These are phyloP conservation scores for Aspergillus japonicus DNA, from an alignment of 2,329 filamentous ascomycete species.

Conservation along the genomic window DNA sequence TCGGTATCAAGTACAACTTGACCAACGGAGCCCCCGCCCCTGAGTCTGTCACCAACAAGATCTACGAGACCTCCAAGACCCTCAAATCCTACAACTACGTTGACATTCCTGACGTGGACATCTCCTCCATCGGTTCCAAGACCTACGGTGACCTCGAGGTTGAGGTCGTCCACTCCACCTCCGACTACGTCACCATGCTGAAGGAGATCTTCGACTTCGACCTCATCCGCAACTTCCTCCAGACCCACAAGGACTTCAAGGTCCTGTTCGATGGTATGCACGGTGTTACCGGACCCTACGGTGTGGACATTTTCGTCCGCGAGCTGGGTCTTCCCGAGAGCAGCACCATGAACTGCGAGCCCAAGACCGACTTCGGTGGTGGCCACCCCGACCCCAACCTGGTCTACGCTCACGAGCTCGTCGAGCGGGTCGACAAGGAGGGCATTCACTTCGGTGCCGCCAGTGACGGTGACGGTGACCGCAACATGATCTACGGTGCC, in stretches of 20 bases:
- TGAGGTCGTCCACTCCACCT: conserved; percentile 88
- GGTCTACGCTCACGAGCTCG: conserved; percentile 91
- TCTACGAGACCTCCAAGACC: conserved; percentile 86
- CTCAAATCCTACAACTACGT: conserved; percentile 90
- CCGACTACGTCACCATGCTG: conserved; percentile 91
- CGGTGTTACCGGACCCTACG: conserved; percentile 94
- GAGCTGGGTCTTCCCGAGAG: conserved; percentile 78
- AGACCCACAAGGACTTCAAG: conserved; percentile 85
- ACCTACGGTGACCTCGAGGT: conserved; percentile 86
- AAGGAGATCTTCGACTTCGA: conserved; percentile 99
- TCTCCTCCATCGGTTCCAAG: conserved; percentile 75
- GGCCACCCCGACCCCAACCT: conserved; percentile 98
- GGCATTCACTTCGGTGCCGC: conserved; percentile 94
- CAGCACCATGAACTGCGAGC: conserved; percentile 87
- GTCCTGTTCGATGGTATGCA: conserved; percentile 92
- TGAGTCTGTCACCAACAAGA: conserved; percentile 96
- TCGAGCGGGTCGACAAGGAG: conserved; percentile 88
- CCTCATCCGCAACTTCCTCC: conserved; percentile 91
- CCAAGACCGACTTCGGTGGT: conserved; percentile 91
- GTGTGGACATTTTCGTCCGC: conserved; percentile 88
- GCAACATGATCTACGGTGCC: conserved; percentile 99
- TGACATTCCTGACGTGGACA: conserved; percentile 82
- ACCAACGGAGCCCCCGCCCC: conserved; percentile 93
- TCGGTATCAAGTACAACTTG: conserved; percentile 99
- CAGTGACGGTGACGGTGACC: conserved; percentile 94